Conservation (phyloP, 106 monocot genomes). For the Platanthera zijinensis region DNA sequence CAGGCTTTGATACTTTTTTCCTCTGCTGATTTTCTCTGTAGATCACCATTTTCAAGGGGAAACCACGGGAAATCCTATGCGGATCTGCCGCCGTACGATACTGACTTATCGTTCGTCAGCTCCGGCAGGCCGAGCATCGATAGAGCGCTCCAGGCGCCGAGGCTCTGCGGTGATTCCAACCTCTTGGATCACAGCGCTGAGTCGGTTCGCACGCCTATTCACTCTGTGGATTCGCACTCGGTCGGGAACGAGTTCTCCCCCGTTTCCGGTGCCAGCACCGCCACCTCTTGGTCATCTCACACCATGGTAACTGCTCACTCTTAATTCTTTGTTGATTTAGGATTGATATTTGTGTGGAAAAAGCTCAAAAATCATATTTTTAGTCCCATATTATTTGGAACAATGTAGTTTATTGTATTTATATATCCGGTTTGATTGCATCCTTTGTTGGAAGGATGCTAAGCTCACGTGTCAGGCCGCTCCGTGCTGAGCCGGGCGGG, state of each 20-base stretch:
- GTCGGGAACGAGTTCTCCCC: constrained; percentile 22
- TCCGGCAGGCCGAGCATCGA: constrained; percentile 41
- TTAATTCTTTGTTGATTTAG: not conserved
- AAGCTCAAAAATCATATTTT: not conserved
- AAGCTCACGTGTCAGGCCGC: too few relatives aligned
- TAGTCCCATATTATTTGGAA: not conserved
- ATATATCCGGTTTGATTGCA: not conserved
- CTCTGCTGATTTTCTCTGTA: constrained; percentile 3
- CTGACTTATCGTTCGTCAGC: constrained; percentile 75
- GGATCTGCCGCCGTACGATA: constrained; percentile 20
- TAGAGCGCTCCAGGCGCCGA: not conserved
- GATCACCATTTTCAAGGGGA: constrained; percentile 48
- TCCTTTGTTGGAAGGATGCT: too few relatives aligned
- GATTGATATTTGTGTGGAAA: not conserved
- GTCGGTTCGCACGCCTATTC: constrained; percentile 5
- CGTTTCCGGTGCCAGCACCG: not conserved
- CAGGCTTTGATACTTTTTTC: not conserved
- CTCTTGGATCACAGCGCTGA: constrained; percentile 9
- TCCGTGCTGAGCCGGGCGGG: too few relatives aligned
- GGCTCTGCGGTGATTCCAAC: constrained; percentile 22
- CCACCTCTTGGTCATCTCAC: constrained; percentile 19
- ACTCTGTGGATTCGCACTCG: constrained; percentile 14
- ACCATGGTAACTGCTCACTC: constrained; percentile 10
- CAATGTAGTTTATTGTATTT: not conserved
- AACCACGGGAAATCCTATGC: constrained; percentile 19